Evolutionary conservation across 495 filamentous ascomycete genomes (phyloP), one percentile per base, ranked within the genome.

Genomic region (Recurvomyces mirabilis): DNA sequence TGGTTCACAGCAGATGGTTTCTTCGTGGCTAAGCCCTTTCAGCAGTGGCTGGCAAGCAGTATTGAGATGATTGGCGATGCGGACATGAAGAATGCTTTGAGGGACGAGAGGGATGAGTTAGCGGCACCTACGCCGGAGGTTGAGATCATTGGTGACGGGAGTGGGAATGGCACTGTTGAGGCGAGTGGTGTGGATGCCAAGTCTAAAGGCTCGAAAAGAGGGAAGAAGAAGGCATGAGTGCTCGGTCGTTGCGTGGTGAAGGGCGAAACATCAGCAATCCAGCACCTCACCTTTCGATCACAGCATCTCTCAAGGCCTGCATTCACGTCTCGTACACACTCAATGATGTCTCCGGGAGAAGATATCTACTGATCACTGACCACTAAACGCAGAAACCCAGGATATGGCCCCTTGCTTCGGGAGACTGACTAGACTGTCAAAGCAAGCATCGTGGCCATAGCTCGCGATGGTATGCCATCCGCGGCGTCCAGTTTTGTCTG

Each of bases 1-100:
- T 98, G 87, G 87, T 96, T 94, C 63, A 81, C 88, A 46, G 68
- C 67, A 3, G 74, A 84, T 28, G 89, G 91, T 5, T 73, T 72
- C 37, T 93, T 98, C 55, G 75, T 93, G 38, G 73, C 81, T 3
- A 74, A 78, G 50, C 88, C 87, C 7, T 87, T 94, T 57, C 86
- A 91, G 64, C 70, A 73, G 44, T 82, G 86, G 77, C 62, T 94
- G 21, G 82, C 84, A 21, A 70, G 65, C 18, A 70, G 75, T 53
- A 68, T 94, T 40, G 73, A 78, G 22, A 57, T 80, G 4, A 68
- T 94, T 57, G 78, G 77, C 12, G 63, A 72, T 50, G 72, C 76
- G 14, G 85, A 88, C 55, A 75, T 77, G 24, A 65, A 75, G 74
- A 64, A 63, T 37, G 58, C 62, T 0, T 47, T 54, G 3, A 58